Base-by-base conservation (phyloP, 331 rosid species). In the Pyracantha coccinea region DNA sequence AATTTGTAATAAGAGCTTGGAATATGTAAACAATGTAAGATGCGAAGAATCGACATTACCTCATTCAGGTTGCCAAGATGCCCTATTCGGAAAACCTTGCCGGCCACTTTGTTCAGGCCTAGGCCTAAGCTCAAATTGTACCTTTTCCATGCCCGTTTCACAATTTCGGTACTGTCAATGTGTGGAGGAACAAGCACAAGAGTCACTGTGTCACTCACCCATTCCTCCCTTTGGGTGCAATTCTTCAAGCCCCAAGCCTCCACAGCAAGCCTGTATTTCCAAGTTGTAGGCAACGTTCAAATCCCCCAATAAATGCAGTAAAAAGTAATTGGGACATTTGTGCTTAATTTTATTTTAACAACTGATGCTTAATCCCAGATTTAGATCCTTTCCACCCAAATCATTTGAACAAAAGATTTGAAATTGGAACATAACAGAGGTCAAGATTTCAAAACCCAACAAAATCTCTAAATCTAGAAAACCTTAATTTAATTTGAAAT, bases 241-340 rank as follows among this genome's bases (percentile, higher is more conserved):
- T 92, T 95, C 88, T 95, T 92, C 89, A 95, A 89, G 50, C 97
- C 99, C 99, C 99, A 95, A 65, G 99, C 99, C 86, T 92, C 99
- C 74, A 95, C 96, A 71, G 97, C 99, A 66, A 95, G 97, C 88
- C 99, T 95, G 84, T 20, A 81, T 72, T 83, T 72, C 15, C 60
- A 6, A 64, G 47, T 66, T 73, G 50, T 33, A 6, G 82, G 38
- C 3, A 64, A 44, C 8, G 60, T 54, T 72, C 50, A 79, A 52
- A 67, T 20, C 25, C 8, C 19, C 8, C n/a, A 8, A 13, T 31
- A n/a, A 57, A 32, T 47, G 54, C 19, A 21, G 17, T 5, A 2
- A 16, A 52, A 35, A 0, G 19, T 47, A 28, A 6, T 4, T 47
- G 21, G 20, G 20, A 32, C 74, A 24, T n/a, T n/a, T n/a, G n/a